Percentiles rank a stretch among this genome's conserved stretches.
Evolutionary conservation across 495 filamentous ascomycete genomes (phyloP).

Genomic region (Aspergillus incahuasiensis): DNA sequence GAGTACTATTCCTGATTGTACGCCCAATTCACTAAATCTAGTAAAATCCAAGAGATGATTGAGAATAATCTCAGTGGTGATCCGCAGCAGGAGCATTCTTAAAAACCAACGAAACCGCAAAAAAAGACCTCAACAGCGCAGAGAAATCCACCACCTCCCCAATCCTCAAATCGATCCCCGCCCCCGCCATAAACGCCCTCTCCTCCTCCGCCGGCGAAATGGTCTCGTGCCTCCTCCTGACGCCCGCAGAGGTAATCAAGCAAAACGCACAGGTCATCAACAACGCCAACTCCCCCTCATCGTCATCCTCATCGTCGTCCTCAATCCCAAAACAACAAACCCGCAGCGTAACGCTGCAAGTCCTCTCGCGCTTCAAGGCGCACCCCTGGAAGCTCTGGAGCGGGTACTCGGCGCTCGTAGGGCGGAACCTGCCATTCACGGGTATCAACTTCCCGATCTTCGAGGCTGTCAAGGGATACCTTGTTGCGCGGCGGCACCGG

Average conservation of each 20-base stretch:
- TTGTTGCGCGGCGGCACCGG: slow-evolving; percentile 27
- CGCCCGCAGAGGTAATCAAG: slow-evolving; percentile 87
- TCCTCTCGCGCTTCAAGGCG: slow-evolving; percentile 49
- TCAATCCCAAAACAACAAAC: too few species aligned
- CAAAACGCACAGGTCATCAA: slow-evolving; percentile 79
- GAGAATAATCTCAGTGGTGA: not conserved
- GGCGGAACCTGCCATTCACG: slow-evolving; percentile 80
- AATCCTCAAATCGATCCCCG: slow-evolving; percentile 41
- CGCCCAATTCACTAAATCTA: too few species aligned
- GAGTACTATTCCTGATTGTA: too few species aligned
- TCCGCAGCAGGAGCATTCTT: slow-evolving; percentile 80
- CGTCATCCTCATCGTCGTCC: not conserved
- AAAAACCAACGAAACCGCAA: slow-evolving; percentile 76
- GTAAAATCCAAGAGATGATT: too few species aligned
- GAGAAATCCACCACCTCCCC: slow-evolving; percentile 34
- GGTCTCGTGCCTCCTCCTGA: slow-evolving; percentile 78
- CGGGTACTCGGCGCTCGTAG: slow-evolving; percentile 74
- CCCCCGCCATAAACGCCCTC: slow-evolving; percentile 59
- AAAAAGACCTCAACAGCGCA: slow-evolving; percentile 48
- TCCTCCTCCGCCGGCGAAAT: slow-evolving; percentile 73
- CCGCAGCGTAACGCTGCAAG: slow-evolving; percentile 35
- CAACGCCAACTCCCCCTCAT: not conserved
- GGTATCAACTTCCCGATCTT: slow-evolving; percentile 86
- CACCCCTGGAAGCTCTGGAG: slow-evolving; percentile 62
- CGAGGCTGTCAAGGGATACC: slow-evolving; percentile 53